Conservation (phyloP, 495 filamentous ascomycete species). For the Aspergillus nidulans region DNA sequence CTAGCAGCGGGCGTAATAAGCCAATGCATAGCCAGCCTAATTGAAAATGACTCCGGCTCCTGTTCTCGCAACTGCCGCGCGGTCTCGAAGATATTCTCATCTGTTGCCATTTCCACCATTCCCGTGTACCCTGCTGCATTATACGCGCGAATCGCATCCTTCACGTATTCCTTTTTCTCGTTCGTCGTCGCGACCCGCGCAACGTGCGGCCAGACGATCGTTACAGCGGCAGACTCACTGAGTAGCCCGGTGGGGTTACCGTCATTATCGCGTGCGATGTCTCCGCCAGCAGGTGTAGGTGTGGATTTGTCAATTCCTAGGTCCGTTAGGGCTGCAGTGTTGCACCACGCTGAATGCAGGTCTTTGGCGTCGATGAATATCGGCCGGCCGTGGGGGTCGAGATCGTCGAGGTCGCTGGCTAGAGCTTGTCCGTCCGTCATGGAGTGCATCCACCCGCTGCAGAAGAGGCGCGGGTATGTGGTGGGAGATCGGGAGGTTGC, state of each 20-base stretch:
- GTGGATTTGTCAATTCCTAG: slow-evolving; percentile 40
- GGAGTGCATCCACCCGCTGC: slow-evolving; percentile 57
- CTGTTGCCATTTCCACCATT: slow-evolving; percentile 61
- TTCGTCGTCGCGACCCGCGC: slow-evolving; percentile 45
- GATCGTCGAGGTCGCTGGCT: slow-evolving; percentile 48
- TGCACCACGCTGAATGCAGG: slow-evolving; percentile 60
- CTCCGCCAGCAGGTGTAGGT: slow-evolving; percentile 50
- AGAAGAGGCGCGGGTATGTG: slow-evolving; percentile 38
- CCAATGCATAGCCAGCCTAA: slow-evolving; percentile 59
- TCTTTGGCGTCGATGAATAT: slow-evolving; percentile 61
- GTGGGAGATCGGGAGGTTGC: slow-evolving; percentile 38
- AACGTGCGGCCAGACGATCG: slow-evolving; percentile 57
- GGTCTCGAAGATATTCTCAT: slow-evolving; percentile 53
- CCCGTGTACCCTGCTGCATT: slow-evolving; percentile 54
- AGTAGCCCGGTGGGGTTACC: slow-evolving; percentile 51
- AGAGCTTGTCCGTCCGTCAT: slow-evolving; percentile 49
- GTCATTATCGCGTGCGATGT: slow-evolving; percentile 43
- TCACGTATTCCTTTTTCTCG: slow-evolving; percentile 35
- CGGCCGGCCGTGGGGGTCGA: slow-evolving; percentile 37
- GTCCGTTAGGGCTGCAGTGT: slow-evolving; percentile 49
- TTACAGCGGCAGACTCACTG: slow-evolving; percentile 52
- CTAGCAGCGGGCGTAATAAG: slow-evolving; percentile 46
- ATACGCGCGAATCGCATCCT: slow-evolving; percentile 45
- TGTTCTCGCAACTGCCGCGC: slow-evolving; percentile 34
- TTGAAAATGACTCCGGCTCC: slow-evolving; percentile 24